A percentile compares a stretch with the other conserved stretches of the same genome.
Conservation (phyloP, 164 flowering plant genomes). For the Chimonanthus praecox region DNA sequence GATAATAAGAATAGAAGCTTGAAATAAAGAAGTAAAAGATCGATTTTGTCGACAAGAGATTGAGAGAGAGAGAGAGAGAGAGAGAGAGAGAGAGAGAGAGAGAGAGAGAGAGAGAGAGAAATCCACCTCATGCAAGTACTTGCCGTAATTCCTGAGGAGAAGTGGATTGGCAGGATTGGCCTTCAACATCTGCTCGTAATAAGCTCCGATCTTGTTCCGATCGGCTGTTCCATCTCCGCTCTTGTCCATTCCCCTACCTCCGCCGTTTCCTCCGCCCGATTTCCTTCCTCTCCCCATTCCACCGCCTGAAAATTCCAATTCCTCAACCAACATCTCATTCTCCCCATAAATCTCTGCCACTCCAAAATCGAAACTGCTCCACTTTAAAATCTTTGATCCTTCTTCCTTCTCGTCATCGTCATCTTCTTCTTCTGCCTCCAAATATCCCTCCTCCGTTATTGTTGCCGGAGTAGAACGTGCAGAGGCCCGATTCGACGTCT, state of each 20-base stretch:
- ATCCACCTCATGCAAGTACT: constrained; percentile 70
- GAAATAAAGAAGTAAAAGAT: background rate
- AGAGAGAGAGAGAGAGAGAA: background rate
- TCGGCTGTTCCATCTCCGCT: constrained; percentile 20
- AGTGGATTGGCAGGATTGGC: constrained; percentile 58
- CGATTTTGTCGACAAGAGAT: too few species aligned
- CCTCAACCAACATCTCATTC: constrained; percentile 21
- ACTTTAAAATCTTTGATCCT: constrained; percentile 11
- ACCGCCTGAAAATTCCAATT: constrained; percentile 25
- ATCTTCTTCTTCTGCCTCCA: background rate
- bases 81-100: background rate
- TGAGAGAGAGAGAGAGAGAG: too few species aligned
- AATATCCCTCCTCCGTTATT: constrained; percentile 29
- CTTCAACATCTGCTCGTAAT: constrained; percentile 59
- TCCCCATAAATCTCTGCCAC: constrained; percentile 12
- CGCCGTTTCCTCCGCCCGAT: constrained; percentile 23
- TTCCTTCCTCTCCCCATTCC: constrained; percentile 24
- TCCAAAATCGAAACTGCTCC: constrained; percentile 4
- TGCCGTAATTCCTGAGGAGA: constrained; percentile 69
- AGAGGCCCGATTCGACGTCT: constrained; percentile 12
- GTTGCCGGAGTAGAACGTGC: constrained; percentile 6
- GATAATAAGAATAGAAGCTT: background rate
- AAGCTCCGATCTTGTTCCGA: constrained; percentile 41
- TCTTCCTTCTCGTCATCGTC: background rate
- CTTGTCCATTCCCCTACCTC: constrained; percentile 21